A percentile compares a stretch with the other conserved stretches of the same genome.
Evolutionary conservation across 179 eudicot genomes (phyloP).

Genomic region (Silene noctiflora): DNA sequence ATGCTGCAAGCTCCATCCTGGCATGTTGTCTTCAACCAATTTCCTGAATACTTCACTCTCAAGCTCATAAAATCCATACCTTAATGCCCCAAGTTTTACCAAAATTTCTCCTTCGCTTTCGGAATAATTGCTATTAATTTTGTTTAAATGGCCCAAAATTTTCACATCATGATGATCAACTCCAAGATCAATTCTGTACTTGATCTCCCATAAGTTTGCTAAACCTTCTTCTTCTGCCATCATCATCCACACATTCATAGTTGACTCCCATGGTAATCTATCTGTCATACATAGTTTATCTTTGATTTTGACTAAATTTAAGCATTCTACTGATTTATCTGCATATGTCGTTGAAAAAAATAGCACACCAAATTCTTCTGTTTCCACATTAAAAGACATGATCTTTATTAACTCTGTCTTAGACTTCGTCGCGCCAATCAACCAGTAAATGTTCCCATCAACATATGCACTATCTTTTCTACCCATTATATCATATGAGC

Average conservation of each 20-base stretch:
- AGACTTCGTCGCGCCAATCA: constrained; percentile 29
- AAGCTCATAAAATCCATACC: constrained; percentile 33
- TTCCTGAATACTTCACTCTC: constrained; percentile 20
- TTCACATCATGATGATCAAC: constrained; percentile 38
- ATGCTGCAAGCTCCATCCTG: constrained; percentile 23
- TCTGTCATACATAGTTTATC: constrained; percentile 34
- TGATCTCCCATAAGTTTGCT: constrained; percentile 28
- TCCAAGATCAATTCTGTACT: constrained; percentile 32
- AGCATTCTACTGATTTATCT: constrained; percentile 35
- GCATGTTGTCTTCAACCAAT: constrained; percentile 14
- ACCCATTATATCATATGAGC: constrained; percentile 34
- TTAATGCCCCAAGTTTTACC: constrained; percentile 33
- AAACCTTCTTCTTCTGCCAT: constrained; percentile 18
- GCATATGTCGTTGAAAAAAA: constrained; percentile 29
- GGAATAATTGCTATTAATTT: neutral
- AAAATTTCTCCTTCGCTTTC: constrained; percentile 34
- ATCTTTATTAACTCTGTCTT: constrained; percentile 33
- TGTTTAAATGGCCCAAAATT: constrained; percentile 33
- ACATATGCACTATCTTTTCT: constrained; percentile 31
- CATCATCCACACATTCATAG: constrained; percentile 40
- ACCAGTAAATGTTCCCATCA: constrained; percentile 35
- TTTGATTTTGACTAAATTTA: constrained; percentile 35
- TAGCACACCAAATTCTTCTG: constrained; percentile 32
- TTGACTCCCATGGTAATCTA: constrained; percentile 40
- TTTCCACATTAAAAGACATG: constrained; percentile 33